phyloP scores from a whole-genome alignment of 2,329 filamentous ascomycete species.

The Ciborinia camelliae region DNA sequence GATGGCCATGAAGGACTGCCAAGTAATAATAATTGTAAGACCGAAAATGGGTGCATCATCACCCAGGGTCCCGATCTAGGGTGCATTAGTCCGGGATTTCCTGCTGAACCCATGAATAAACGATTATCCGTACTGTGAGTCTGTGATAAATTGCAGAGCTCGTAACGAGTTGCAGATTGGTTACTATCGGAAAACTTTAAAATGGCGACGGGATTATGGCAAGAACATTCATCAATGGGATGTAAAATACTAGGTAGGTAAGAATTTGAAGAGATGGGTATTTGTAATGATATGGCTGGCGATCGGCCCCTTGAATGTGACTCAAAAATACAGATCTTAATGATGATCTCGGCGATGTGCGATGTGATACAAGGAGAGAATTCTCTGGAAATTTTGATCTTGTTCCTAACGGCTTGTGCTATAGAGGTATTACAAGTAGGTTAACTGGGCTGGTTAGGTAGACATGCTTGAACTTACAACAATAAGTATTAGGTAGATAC shows the following conservation, averaged over 20 bases:
- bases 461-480: neutral
- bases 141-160: neutral
- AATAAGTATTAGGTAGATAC: too few relatives aligned
- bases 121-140: neutral
- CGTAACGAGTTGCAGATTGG: neutral
- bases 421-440: neutral
- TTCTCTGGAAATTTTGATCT: conserved; percentile 1
- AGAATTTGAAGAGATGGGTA: neutral
- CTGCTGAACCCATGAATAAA: neutral
- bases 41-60: neutral
- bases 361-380: conserved; percentile 5
- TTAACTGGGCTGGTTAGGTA: conserved; percentile 1
- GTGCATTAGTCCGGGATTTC: conserved; percentile 2
- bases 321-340: conserved; percentile 6
- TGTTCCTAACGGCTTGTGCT: neutral
- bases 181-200: neutral
- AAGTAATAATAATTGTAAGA: conserved; percentile 9
- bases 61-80: conserved; percentile 15
- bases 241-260: too few relatives aligned
- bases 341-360: conserved; percentile 10
- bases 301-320: neutral
- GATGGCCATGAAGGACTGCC: conserved; percentile 18
- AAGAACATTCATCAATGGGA: neutral
- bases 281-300: neutral
- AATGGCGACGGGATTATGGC: neutral